These are phyloP conservation scores for Anastatica hierochuntica DNA, from an alignment of 345 rosid species.

Conservation along the genomic window DNA sequence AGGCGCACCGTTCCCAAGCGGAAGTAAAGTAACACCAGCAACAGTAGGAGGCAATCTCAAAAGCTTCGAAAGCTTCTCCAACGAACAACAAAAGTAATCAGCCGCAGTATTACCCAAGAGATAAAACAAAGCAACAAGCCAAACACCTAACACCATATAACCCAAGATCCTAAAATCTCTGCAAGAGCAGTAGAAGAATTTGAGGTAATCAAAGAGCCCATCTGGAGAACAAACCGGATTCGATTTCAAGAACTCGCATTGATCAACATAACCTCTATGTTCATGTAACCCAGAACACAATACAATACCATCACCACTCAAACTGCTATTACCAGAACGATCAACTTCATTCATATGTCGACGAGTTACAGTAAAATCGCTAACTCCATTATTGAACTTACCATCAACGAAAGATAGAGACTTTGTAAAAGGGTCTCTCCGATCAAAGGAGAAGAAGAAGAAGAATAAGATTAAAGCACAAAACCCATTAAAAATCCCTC, in stretches of 20 bases:
- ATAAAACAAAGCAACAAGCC: slow-evolving; percentile 77
- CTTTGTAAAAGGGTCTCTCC: slow-evolving; percentile 25
- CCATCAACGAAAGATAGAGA: slow-evolving; percentile 13
- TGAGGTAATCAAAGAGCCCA: slow-evolving; percentile 76
- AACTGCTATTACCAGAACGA: slow-evolving; percentile 17
- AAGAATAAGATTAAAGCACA: slow-evolving; percentile 27
- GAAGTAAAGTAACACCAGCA: slow-evolving; percentile 76
- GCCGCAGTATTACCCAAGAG: slow-evolving; percentile 78
- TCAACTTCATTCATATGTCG: slow-evolving; percentile 25
- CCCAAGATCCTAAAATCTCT: slow-evolving; percentile 41
- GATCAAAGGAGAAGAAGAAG: slow-evolving; percentile 32
- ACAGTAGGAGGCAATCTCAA: slow-evolving; percentile 68
- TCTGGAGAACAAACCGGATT: slow-evolving; percentile 47
- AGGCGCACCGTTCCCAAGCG: slow-evolving; percentile 86
- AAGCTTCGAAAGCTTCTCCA: slow-evolving; percentile 63
- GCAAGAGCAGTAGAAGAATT: slow-evolving; percentile 59
- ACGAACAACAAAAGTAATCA: slow-evolving; percentile 65
- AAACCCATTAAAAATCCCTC: slow-evolving; percentile 33
- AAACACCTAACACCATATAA: slow-evolving; percentile 32
- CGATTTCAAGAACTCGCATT: slow-evolving; percentile 53
- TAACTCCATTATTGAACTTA: slow-evolving; percentile 10
- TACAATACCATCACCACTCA: slow-evolving; percentile 22
- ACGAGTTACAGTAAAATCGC: slow-evolving; percentile 24
- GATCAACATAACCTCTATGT: slow-evolving; percentile 38
- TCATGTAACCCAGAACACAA: slow-evolving; percentile 38